Evolutionary conservation across 352 stramenopile species (phyloP).

Genomic region (Phytopythium kandeliae): DNA sequence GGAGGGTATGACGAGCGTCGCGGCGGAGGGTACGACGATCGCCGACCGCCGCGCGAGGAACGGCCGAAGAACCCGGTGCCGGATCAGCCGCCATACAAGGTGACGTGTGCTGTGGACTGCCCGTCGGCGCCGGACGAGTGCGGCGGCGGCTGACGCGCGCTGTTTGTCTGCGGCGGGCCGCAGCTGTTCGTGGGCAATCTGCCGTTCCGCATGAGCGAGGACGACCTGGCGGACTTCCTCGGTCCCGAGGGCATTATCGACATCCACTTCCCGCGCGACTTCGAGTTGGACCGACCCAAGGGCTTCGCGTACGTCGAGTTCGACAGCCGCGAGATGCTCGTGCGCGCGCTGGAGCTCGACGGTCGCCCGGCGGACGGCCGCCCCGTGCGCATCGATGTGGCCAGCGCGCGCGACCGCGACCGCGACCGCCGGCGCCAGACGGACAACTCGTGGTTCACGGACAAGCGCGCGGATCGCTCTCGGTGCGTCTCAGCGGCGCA

Average conservation of each 20-base stretch:
- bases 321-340: slow-evolving; percentile 50
- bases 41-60: slow-evolving; percentile 20
- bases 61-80: slow-evolving; percentile 73
- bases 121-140: background rate
- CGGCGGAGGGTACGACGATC: slow-evolving; percentile 3
- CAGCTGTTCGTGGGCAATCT: slow-evolving; percentile 82
- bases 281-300: slow-evolving; percentile 57
- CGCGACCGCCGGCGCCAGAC: slow-evolving; percentile 42
- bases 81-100: slow-evolving; percentile 73
- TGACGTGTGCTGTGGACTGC: slow-evolving; percentile 10
- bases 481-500: slow-evolving; percentile 17
- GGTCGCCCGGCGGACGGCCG: slow-evolving; percentile 29
- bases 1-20: slow-evolving; percentile 20
- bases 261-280: slow-evolving; percentile 68
- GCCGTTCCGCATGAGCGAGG: slow-evolving; percentile 56
- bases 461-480: slow-evolving; percentile 38
- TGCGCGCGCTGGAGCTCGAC: slow-evolving; percentile 61
- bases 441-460: slow-evolving; percentile 34
- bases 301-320: slow-evolving; percentile 88
- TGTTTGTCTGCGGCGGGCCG: background rate
- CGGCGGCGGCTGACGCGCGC: too few relatives aligned
- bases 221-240: slow-evolving; percentile 71
- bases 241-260: slow-evolving; percentile 48
- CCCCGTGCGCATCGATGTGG: slow-evolving; percentile 65
- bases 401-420: slow-evolving; percentile 34